Evolutionary conservation across 73 alveolate genomes (phyloP), one percentile per base, ranked within the genome.

Genomic region (Tetrahymena elliotti): DNA sequence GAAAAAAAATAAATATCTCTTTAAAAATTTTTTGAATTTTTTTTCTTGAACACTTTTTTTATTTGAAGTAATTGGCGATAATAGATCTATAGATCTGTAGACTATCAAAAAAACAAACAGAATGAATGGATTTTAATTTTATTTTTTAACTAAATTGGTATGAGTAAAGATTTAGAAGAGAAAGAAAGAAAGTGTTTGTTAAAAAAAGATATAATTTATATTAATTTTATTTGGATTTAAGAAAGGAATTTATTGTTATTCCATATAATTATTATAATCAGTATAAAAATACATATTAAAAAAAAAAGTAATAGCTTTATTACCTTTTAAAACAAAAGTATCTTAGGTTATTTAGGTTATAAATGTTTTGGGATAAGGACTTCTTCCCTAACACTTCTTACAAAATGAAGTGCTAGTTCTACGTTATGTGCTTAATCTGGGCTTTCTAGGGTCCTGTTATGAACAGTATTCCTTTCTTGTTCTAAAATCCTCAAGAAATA

Each of bases 391-490:
- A 68, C 38, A 68, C 88, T 68, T 68, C 88, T 27, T 68, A 68
- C 88, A 68, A 68, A 68, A 68, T 68, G 88, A 68, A 68, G 88
- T 68, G 88, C 20, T 68, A 68, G 88, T 68, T 68, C 88, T 68
- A 68, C 88, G 88, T 68, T 31, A 27, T 68, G 36, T 68, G 88
- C 36, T 68, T 68, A 31, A 68, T 68, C 33, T 68, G 88, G 88
- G 88, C 88, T 68, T 68, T 68, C 88, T 68, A 68, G n/a, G 88
- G 88, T 68, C 88, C 88, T 68, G 88, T 68, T 31, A 68, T 68
- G 88, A 68, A 68, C 33, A 68, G 88, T 68, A 68, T 68, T 68
- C 88, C 88, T 18, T 68, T 68, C 38, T 68, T 68, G 36, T 68
- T 68, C 88, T 68, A 68, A 27, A n/a, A 68, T 31, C 88, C 88